These are phyloP conservation scores for Casuarina glauca DNA, from an alignment of 306 rosid genomes.

Conservation along the genomic window DNA sequence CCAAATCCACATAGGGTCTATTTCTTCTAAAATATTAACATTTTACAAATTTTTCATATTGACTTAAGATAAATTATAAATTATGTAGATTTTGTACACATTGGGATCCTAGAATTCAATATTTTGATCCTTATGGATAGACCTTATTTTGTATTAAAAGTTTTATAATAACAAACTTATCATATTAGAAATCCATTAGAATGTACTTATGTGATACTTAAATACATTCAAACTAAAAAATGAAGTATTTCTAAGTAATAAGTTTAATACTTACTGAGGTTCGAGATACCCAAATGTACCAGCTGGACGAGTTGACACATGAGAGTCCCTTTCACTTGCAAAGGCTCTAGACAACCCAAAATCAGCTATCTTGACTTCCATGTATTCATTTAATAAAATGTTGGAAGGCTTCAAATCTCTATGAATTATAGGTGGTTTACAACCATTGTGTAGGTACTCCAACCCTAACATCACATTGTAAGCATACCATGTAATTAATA, in stretches of 20 bases:
- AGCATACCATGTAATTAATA: no score
- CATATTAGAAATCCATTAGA: no score
- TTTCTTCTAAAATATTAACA: no score
- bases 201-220: no score
- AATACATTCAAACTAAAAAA: not conserved
- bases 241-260: not conserved
- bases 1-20: no score
- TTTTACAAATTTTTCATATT: no score
- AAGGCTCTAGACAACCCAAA: conserved; percentile 43
- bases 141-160: no score
- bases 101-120: no score
- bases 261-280: conserved; percentile 21
- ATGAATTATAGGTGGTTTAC: conserved; percentile 23
- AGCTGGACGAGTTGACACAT: conserved; percentile 17
- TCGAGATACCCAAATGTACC: conserved; percentile 34
- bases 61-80: no score
- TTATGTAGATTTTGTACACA: no score
- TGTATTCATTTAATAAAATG: conserved; percentile 29
- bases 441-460: conserved; percentile 32
- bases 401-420: conserved; percentile 46
- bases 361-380: conserved; percentile 44
- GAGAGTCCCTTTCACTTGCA: not conserved
- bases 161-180: no score
- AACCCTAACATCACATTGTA: conserved; percentile 9
- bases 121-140: no score